phyloP scores from a whole-genome alignment of 2,329 filamentous ascomycete genomes.

The Aspergillus tamarii region DNA sequence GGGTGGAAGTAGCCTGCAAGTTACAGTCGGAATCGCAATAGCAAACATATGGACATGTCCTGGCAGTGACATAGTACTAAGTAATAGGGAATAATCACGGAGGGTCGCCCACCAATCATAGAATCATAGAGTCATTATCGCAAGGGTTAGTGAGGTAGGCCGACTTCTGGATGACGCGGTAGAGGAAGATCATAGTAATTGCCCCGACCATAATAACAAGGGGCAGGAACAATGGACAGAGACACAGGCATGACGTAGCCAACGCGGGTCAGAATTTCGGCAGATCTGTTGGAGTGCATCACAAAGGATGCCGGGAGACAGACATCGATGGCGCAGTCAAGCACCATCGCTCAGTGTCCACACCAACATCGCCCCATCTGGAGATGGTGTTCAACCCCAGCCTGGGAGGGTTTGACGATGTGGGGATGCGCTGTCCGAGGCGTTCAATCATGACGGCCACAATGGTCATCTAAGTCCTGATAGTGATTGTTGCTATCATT shows the following conservation, averaged over 20 bases:
- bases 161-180: not conserved
- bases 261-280: not conserved
- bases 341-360: not conserved
- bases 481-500: not conserved
- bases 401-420: not conserved
- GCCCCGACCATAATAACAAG: not conserved
- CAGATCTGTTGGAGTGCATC: not conserved
- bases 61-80: not conserved
- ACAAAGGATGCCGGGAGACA: not conserved
- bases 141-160: not conserved
- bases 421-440: constrained; percentile 1
- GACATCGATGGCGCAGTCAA: not conserved
- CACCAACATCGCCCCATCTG: not conserved
- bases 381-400: not conserved
- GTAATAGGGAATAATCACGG: not conserved
- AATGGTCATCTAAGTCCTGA: constrained; percentile 4
- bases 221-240: not conserved
- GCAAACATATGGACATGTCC: not conserved
- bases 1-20: not conserved
- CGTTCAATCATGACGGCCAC: constrained; percentile 2
- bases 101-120: not conserved
- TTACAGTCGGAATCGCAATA: not conserved
- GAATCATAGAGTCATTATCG: not conserved
- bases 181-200: not conserved
- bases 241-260: not conserved